Conservation (phyloP, 106 monocot species). For the Dendrobium catenatum region DNA sequence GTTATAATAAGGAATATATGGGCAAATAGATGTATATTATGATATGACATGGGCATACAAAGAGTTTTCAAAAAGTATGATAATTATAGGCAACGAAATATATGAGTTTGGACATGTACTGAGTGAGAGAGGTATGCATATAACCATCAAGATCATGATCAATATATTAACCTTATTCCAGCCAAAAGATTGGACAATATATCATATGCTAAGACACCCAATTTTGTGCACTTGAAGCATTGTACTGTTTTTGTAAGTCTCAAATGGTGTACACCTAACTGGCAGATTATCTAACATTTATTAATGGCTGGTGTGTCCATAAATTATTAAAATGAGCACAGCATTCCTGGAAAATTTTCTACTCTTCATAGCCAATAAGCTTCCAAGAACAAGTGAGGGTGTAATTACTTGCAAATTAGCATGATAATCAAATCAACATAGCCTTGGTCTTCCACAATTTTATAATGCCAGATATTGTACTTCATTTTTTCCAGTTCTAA, state of each 20-base stretch:
- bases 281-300: neutral
- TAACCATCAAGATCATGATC: neutral
- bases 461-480: neutral
- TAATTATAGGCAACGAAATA: neutral
- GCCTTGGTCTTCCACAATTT: neutral
- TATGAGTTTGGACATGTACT: neutral
- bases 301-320: neutral
- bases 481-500: neutral
- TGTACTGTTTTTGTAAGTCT: neutral
- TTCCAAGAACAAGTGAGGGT: neutral
- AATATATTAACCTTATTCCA: neutral
- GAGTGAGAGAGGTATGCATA: neutral
- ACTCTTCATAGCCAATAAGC: neutral
- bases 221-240: neutral
- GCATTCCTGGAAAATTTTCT: neutral
- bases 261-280: neutral
- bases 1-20: neutral
- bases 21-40: neutral
- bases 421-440: neutral
- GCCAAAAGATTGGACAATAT: neutral
- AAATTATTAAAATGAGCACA: neutral
- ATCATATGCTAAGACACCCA: neutral
- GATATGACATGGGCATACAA: neutral
- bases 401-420: neutral
- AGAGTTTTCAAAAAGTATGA: neutral